A percentile compares a stretch with the other conserved stretches of the same genome.
Evolutionary conservation across 2,329 filamentous ascomycete genomes (phyloP).

Genomic region (Phyllosticta citriasiana): DNA sequence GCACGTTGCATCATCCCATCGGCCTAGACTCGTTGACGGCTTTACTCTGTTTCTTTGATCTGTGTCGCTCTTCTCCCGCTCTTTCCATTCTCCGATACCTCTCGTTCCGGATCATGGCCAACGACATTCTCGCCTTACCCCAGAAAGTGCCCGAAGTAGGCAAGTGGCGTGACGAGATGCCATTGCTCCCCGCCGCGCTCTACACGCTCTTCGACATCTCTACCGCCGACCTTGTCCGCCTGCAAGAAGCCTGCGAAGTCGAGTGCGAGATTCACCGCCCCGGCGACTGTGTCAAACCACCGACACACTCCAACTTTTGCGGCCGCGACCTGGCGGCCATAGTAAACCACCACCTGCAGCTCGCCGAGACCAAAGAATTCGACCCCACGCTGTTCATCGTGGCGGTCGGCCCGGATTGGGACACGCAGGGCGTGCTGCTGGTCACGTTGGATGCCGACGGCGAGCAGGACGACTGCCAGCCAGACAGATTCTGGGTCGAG

Average conservation of each 20-base stretch:
- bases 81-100: neutral
- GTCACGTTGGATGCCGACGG: conserved; percentile 6
- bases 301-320: neutral
- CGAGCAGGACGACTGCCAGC: neutral
- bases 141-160: conserved; percentile 7
- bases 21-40: no score
- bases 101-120: neutral
- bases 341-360: conserved; percentile 2
- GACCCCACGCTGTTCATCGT: conserved; percentile 9
- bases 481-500: conserved; percentile 8
- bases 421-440: neutral
- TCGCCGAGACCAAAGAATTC: conserved; percentile 1
- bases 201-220: conserved; percentile 2
- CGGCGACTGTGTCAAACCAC: conserved; percentile 6
- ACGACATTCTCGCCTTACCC: conserved; percentile 5
- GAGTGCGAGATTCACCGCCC: conserved; percentile 5
- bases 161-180: conserved; percentile 6
- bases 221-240: neutral
- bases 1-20: no score
- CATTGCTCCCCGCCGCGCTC: conserved; percentile 7
- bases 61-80: neutral
- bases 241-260: conserved; percentile 7
- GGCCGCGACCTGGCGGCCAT: conserved; percentile 1
- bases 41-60: neutral
- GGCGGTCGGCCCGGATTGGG: neutral